Base-by-base conservation (phyloP, 2,329 filamentous ascomycete species). In the Botrytis byssoidea region DNA sequence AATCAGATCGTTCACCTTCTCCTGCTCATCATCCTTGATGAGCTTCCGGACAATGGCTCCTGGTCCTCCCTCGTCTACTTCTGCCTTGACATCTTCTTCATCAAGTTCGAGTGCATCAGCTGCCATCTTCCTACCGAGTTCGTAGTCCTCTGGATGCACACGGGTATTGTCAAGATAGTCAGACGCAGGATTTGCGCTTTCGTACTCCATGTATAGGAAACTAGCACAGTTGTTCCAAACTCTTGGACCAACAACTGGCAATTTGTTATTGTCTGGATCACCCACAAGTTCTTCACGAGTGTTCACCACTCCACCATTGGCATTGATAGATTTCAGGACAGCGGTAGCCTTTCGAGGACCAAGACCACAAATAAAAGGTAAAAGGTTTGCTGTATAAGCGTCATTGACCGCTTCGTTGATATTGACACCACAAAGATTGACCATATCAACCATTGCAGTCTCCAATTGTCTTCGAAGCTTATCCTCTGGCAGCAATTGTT, bases 211-310 rank as follows among this genome's bases (percentile, higher is more conserved):
- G 81, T 90, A 97, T 51, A 99, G 84, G 85, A 98, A 98, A 84
- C 95, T 98, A 73, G 96, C 95, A 80, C 94, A 98, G 82, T 99
- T 99, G 82, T 94, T 94, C 91, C 94, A 99, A 37, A 98, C 94
- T 76, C 93, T 92, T 20, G 94, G 92, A 1, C 94, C 94, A 79
- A 98, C 93, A 5, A 96, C 93, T 0, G 92, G 91, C 8, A 92
- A 81, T 81, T 92, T 91, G 77, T 91, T 91, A 77, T 90, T 91
- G 74, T 97, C 93, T 18, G 93, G 91, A 77, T 98, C 93, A 77
- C 95, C 95, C 9, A 98, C 89, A 59, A 99, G 89, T 81, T 98
- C 95, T 77, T 93, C 93, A 73, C 96, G 89, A 68, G 92, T 94
- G 77, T 91, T 91, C 42, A 98, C 92, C 57, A 92, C 88, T 29